Base-by-base conservation (phyloP, 2,329 filamentous ascomycete genomes). In the Teratosphaeria nubilosa region DNA sequence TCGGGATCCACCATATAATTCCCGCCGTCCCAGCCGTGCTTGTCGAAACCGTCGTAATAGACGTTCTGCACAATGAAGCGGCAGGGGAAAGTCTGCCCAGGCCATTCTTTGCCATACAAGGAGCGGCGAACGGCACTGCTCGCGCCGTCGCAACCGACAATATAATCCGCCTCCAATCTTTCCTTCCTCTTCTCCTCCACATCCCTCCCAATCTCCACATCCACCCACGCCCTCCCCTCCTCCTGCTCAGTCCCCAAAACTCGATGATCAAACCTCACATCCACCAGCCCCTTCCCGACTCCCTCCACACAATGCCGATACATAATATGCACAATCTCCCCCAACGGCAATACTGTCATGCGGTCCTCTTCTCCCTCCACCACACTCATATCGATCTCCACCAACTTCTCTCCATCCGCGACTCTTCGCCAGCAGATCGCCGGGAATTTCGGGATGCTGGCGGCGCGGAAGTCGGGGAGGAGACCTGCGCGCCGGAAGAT, bases 1-100 rank as follows among this genome's bases (percentile, higher is more conserved):
- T 66, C 55, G 0, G 65, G 63, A 54, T 75, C 73, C 5, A 74
- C 65, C 60, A 75, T 65, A 62, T 76, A 76, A 37, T 76, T 76
- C 5, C 70, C 73, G 27, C 74, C 72, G 52, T 67, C 67, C 66
- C 74, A 76, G 14, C 68, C 70, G 45, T 75, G 65, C 13, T 66
- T 62, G 9, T 71, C 64, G 59, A 75, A 75, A 16, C 70, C 69
- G 54, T 73, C 73, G 22, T 65, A 63, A 50, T 57, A 65, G 32
- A 64, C 60, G 53, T 63, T 65, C 56, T 62, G 61, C 32, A 64
- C 63, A 20, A 61, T 58, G 55, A 64, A 68, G 41, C 59, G 61
- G 55, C 60, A 64, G 24, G 59, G 56, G n/a, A 60, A 63, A 6
- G 60, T 64, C 53, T 63, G 58, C 10, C 67, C 67, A 0, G 66